Conservation (phyloP, 164 flowering plant genomes). For the Berberis vulgaris region DNA sequence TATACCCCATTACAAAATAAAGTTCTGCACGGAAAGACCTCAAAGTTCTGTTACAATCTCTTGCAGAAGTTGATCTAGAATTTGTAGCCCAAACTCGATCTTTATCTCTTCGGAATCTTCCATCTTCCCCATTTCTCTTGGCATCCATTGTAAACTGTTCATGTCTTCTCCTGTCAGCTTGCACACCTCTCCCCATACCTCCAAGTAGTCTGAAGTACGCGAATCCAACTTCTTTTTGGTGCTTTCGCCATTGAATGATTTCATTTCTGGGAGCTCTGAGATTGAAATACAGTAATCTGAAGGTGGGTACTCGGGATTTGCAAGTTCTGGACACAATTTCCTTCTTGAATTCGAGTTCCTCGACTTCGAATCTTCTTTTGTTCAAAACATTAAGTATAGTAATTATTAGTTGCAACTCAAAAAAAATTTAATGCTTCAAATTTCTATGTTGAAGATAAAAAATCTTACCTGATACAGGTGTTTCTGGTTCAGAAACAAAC, state of each 20-base stretch:
- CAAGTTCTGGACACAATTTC: conserved; percentile 26
- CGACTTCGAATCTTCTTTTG: conserved; percentile 22
- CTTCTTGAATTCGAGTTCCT: conserved; percentile 31
- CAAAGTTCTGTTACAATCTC: conserved; percentile 32
- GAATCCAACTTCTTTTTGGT: conserved; percentile 13
- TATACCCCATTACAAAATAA: not conserved
- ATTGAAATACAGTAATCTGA: not conserved
- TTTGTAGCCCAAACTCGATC: conserved; percentile 25
- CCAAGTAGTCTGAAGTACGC: conserved; percentile 2
- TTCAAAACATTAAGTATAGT: not conserved
- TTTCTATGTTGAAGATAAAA: not conserved
- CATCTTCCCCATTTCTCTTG: conserved; percentile 11
- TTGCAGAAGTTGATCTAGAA: conserved; percentile 38
- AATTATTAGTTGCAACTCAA: not conserved
- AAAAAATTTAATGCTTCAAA: not conserved
- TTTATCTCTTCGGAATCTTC: conserved; percentile 35
- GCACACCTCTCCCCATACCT: conserved; percentile 11
- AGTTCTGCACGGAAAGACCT: not conserved
- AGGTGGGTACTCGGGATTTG: conserved; percentile 8
- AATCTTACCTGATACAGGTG: conserved; percentile 31
- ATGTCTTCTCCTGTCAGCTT: conserved; percentile 34
- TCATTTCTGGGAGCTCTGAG: not conserved
- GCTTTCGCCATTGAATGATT: not conserved
- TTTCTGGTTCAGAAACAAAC: conserved; percentile 24
- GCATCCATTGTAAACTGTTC: conserved; percentile 30